Conservation (phyloP, 345 rosid species). For the Camelina hispida region DNA sequence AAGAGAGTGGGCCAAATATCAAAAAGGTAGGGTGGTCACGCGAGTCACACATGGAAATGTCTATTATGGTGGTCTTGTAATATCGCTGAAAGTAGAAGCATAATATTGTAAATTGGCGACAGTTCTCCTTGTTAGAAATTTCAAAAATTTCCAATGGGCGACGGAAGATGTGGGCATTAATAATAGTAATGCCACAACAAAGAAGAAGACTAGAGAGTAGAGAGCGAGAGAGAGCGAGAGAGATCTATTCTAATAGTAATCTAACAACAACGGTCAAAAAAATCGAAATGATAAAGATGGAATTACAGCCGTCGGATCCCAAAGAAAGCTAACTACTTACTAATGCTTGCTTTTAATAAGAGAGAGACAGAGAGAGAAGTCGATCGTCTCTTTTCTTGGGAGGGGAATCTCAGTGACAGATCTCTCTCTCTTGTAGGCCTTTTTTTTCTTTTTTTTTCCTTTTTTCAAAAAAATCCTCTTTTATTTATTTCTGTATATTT, state of each 20-base stretch:
- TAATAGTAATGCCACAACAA: no score
- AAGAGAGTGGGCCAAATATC: slow-evolving; percentile 7
- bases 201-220: no score
- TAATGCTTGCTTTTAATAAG: slow-evolving; percentile 32
- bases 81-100: not conserved
- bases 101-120: no score
- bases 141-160: no score
- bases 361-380: not conserved
- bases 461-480: no score
- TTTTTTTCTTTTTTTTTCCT: slow-evolving; percentile 10
- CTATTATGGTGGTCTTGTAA: slow-evolving; percentile 27
- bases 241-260: no score
- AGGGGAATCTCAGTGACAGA: slow-evolving; percentile 38
- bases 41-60: slow-evolving; percentile 26
- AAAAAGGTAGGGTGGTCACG: no score
- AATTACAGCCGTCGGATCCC: slow-evolving; percentile 29
- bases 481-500: not conserved
- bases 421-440: slow-evolving; percentile 19
- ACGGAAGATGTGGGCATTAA: no score
- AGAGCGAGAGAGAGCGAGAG: no score
- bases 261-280: no score
- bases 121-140: no score
- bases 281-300: no score
- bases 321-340: not conserved
- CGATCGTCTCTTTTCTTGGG: slow-evolving; percentile 22